Evolutionary conservation across 139 green algal genomes (phyloP).

Genomic region (Closterium sp.): DNA sequence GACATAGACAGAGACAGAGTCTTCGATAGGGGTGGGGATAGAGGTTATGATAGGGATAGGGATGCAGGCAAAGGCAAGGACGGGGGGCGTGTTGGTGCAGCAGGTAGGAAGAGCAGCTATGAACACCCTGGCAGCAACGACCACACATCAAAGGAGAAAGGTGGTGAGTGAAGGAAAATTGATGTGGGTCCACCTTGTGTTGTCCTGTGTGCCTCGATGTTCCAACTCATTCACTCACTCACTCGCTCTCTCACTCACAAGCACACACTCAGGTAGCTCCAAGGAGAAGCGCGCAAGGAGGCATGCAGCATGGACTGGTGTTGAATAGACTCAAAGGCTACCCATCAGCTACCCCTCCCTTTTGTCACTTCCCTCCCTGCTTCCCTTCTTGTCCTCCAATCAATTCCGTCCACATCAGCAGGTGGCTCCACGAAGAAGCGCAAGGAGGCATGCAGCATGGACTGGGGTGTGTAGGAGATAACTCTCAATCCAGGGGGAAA

Average conservation of each 20-base stretch:
- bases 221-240: no score
- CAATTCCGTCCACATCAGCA: no score
- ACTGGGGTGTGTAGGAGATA: neutral
- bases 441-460: neutral
- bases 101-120: neutral
- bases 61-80: neutral
- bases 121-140: neutral
- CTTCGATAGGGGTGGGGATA: neutral
- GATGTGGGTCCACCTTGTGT: neutral
- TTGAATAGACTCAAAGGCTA: no score
- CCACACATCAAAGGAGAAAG: neutral
- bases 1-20: neutral
- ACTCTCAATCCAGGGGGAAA: no score
- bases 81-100: neutral
- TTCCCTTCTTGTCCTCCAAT: no score
- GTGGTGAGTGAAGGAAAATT: neutral
- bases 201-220: no score
- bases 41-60: neutral
- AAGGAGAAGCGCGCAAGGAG: neutral
- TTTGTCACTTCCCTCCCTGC: no score
- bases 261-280: neutral
- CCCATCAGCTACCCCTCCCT: no score
- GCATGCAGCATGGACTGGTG: neutral
- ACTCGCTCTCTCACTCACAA: no score
- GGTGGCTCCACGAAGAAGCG: no score